Evolutionary conservation across 2,329 filamentous ascomycete genomes (phyloP), one percentile per base, ranked within the genome.

Genomic region (Pseudocercospora crystallina): DNA sequence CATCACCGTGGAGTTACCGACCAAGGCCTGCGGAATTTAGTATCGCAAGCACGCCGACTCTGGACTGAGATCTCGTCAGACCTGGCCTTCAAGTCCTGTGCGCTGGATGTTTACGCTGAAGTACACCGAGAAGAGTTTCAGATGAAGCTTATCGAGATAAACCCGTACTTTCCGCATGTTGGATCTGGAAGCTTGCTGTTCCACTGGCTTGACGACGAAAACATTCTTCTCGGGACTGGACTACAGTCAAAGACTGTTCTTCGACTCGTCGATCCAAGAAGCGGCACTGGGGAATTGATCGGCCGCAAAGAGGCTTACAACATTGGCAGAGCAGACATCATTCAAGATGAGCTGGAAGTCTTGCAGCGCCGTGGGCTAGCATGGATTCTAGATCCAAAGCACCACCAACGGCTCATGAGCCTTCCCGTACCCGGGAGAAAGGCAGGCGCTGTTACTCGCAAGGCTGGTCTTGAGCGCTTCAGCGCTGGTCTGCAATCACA

Each of bases 81-180:
- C 5, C 17, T 40, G 12, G 33, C 8, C 5, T 40, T 47, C 35
- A 47, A 17, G 39, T 5, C 31, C 4, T 47, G 44, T 15, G 14
- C 35, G 8, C 44, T 47, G 14, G 44, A 49, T 13, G 13, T 53
- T 8, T 49, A 44, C 26, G 54, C 50, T 33, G 50, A 41, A 44
- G 50, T 47, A 31, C 49, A 45, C 46, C 39, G 34, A 40, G 38
- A 15, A 36, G 45, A 38, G 30, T 54, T 43, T 36, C 31, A n/a
- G 26, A 46, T 26, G 46, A 40, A 39, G 30, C 39, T 55, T 33
- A 37, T 55, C 38, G 39, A 48, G 39, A 40, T 55, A 43, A 38
- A 52, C 26, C 49, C 49, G 5, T 46, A 51, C 38, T 29, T 40
- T 12, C 14, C 48, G 11, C 42, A 51, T 29, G 11, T 39, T 31